phyloP scores from a whole-genome alignment of 2,329 filamentous ascomycete species.

The Aureobasidium sp. region DNA sequence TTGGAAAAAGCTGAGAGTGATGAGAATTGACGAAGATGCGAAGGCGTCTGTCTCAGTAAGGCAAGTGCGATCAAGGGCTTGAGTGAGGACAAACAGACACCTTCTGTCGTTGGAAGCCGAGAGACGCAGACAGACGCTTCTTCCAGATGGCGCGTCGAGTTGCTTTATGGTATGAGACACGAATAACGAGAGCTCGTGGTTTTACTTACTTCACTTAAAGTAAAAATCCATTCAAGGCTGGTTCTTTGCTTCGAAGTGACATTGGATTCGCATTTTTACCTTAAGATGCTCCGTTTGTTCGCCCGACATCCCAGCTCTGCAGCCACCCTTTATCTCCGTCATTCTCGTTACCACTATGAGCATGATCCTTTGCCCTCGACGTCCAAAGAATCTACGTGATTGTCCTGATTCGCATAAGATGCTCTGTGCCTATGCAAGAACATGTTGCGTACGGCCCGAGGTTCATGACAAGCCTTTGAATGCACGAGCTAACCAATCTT shows the following conservation, averaged over 20 bases:
- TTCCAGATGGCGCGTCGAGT: not conserved
- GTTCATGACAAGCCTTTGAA: not conserved
- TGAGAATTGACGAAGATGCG: not conserved
- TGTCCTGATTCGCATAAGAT: not conserved
- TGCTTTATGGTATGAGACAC: not conserved
- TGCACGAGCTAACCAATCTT: not conserved
- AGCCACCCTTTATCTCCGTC: not conserved
- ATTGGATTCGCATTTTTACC: not conserved
- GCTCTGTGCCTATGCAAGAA: not conserved
- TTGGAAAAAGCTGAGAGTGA: not conserved
- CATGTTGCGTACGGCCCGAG: not conserved
- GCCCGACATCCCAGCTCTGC: not conserved
- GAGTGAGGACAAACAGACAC: not conserved
- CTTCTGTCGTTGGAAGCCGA: not conserved
- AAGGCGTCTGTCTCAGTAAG: constrained; percentile 3
- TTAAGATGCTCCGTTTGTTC: not conserved
- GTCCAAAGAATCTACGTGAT: not conserved
- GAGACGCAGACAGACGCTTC: not conserved
- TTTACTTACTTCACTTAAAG: not conserved
- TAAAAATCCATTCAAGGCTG: not conserved
- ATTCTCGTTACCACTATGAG: no score
- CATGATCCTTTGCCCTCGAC: not conserved
- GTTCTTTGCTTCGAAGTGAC: not conserved
- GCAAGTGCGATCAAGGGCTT: constrained; percentile 10
- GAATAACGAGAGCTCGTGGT: not conserved